Conservation (phyloP, 2,329 filamentous ascomycete genomes). For the Aureobasidium pullulans region DNA sequence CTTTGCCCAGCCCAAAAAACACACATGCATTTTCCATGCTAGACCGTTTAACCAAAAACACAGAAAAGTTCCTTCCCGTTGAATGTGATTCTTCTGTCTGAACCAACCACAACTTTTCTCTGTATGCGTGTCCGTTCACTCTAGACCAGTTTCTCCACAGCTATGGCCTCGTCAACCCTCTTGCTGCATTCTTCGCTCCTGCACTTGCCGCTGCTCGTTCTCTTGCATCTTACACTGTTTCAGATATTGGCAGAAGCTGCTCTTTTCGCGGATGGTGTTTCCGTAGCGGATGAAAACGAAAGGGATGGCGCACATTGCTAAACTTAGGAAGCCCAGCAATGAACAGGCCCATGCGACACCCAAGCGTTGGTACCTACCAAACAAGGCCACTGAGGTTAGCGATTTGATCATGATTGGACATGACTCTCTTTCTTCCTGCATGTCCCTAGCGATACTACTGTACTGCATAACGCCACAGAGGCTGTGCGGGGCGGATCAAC, state of each 20-base stretch:
- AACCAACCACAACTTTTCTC: background rate
- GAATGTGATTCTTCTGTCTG: background rate
- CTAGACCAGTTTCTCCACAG: constrained; percentile 9
- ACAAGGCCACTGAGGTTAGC: background rate
- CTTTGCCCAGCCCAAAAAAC: background rate
- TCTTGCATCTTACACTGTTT: constrained; percentile 39
- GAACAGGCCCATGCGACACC: constrained; percentile 61
- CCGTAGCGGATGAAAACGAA: constrained; percentile 53
- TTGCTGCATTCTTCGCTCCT: constrained; percentile 11
- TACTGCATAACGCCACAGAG: background rate
- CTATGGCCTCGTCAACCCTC: background rate
- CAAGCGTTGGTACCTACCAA: constrained; percentile 43
- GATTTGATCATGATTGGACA: background rate
- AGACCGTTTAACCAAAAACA: background rate
- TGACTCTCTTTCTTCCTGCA: background rate
- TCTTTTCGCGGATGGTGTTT: constrained; percentile 46
- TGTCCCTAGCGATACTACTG: background rate
- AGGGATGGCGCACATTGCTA: constrained; percentile 48
- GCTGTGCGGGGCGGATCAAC: background rate
- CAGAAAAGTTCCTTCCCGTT: background rate
- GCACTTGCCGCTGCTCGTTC: constrained; percentile 16
- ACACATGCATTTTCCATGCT: background rate
- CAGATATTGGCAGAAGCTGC: constrained; percentile 56
- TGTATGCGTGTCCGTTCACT: background rate
- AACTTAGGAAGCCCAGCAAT: constrained; percentile 42